Percentiles rank a stretch among this genome's conserved stretches.
Evolutionary conservation across 176 grass and related monocot genomes (phyloP).

Genomic region (Metroxylon sagu): DNA sequence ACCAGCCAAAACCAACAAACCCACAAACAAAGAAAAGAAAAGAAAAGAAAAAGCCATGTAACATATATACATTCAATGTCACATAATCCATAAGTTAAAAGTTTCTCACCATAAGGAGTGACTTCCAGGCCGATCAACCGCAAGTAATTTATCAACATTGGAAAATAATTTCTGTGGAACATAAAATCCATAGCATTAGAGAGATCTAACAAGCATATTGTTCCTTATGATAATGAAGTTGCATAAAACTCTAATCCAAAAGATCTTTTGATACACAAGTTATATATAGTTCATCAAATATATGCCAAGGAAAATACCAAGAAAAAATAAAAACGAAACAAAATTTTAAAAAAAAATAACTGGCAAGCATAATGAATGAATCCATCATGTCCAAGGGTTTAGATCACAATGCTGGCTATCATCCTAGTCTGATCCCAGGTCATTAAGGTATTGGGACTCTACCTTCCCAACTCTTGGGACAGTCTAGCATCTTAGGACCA

Average conservation of each 20-base stretch:
- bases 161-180: constrained; percentile 58
- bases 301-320: too few species aligned
- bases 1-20: neutral
- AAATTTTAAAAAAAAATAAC: too few species aligned
- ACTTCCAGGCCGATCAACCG: constrained; percentile 52
- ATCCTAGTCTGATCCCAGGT: too few species aligned
- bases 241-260: neutral
- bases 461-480: too few species aligned
- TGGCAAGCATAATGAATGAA: too few species aligned
- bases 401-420: too few species aligned
- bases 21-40: constrained; percentile 1
- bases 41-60: neutral
- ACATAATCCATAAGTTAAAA: neutral
- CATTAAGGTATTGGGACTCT: too few species aligned
- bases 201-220: neutral
- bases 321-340: too few species aligned
- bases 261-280: neutral
- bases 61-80: neutral
- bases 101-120: constrained; percentile 63
- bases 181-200: constrained; percentile 27
- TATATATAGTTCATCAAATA: too few species aligned
- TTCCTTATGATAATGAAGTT: neutral
- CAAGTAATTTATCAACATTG: constrained; percentile 67
- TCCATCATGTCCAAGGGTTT: too few species aligned
- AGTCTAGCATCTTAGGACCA: too few species aligned